Evolutionary conservation across 495 filamentous ascomycete species (phyloP), one percentile per base, ranked within the genome.

Genomic region (Penicillium coprophilum): DNA sequence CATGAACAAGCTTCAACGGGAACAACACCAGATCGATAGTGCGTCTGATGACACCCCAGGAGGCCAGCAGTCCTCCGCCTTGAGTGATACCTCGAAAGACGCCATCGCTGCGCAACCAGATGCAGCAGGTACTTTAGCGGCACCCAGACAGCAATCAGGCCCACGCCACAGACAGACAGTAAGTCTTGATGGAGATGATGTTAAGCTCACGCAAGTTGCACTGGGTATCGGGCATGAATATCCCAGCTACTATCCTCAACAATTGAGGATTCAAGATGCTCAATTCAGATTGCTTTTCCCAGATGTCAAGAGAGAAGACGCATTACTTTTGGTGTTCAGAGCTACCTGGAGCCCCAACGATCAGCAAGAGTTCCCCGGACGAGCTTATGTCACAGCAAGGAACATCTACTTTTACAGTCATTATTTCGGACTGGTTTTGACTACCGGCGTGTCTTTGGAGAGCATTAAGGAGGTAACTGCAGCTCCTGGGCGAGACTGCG

Each of bases 321-420:
- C 87, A 61, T 73, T 96, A 7, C 84, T 97, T 8, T 74, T 97
- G 32, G 88, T 91, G 5, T 90, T 91, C 67, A 77, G 87, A 38
- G 87, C 84, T 13, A 86, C 84, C 0, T 90, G 87, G 87, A 87
- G 82, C 58, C 85, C 87, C 3, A 89, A 87, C 63, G 86, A 89
- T 6, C 81, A 84, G 55, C 89, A 91, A 71, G 87, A 91, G 50
- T 88, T 92, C 52, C 88, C 92, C 41, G 95, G 94, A 0, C 80
- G 94, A 51, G 87, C 92, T 20, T 98, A 92, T 68, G 86, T 96
- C 44, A 97, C 95, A 1, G 80, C 85, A 4, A 83, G 83, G 48
- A 86, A 92, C 32, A 83, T 97, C 57, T 97, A 95, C 65, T 98
- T 98, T 68, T 98, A 96, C 74, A 95, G 92, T 50, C 85, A 97